Evolutionary conservation across 176 grass and related monocot genomes (phyloP).

Genomic region (Olyra latifolia): DNA sequence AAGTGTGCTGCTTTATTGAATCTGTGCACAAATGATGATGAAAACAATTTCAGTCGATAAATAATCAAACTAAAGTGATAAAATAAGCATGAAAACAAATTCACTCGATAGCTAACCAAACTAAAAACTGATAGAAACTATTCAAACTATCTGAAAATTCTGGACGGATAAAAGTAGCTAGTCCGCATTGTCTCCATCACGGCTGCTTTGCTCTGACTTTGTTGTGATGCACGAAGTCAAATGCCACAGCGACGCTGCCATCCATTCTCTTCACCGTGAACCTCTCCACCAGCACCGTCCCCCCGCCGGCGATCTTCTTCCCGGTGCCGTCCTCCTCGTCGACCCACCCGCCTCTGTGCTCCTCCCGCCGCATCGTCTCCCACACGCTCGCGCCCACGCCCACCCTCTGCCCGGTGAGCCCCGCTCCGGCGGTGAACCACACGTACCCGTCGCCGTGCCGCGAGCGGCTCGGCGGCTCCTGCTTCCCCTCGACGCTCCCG

Average conservation of each 20-base stretch:
- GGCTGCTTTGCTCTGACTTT: slow-evolving; percentile 27
- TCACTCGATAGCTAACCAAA: neutral
- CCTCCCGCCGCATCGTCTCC: slow-evolving; percentile 50
- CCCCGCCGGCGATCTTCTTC: neutral
- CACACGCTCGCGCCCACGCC: slow-evolving; percentile 33
- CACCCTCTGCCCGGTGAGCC: neutral
- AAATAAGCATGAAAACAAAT: neutral
- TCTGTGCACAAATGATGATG: too few species aligned
- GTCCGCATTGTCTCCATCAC: neutral
- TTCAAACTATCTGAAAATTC: neutral
- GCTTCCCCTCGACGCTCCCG: slow-evolving; percentile 2
- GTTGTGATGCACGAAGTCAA: slow-evolving; percentile 32
- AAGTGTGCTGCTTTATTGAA: too few species aligned
- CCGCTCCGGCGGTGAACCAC: slow-evolving; percentile 40
- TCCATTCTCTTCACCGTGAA: slow-evolving; percentile 45
- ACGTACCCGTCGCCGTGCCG: slow-evolving; percentile 29
- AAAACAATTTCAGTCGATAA: too few species aligned
- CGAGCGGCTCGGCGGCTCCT: neutral
- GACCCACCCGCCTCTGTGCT: slow-evolving; percentile 40
- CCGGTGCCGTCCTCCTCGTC: slow-evolving; percentile 18
- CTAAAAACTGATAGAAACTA: neutral
- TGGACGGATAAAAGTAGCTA: neutral
- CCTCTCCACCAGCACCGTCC: slow-evolving; percentile 35
- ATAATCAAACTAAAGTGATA: too few species aligned
- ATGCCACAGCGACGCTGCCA: slow-evolving; percentile 27